Evolutionary conservation across 169 alveolate species (phyloP), one percentile per base, ranked within the genome.

Genomic region (Eimeria acervulina): DNA sequence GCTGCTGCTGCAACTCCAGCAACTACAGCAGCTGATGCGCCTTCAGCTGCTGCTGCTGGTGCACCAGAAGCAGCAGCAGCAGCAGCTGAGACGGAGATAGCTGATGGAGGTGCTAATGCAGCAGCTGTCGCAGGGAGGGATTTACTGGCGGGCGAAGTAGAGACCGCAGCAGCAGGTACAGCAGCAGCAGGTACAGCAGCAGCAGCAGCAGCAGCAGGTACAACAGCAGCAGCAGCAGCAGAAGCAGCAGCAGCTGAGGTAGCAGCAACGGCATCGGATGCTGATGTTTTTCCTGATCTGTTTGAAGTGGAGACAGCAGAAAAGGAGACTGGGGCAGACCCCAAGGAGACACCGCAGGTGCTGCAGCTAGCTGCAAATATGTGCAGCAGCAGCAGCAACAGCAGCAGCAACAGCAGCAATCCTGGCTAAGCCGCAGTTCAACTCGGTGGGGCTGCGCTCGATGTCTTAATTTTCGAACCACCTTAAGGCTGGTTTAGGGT

Each of bases 321-420:
- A 81, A 47, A 36, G 26, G 7, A 76, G 61, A 38, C 28, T 8
- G 8, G 28, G 52, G 10, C 13, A 15, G 26, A 36, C 1, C 47
- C 47, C 28, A 28, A 31, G 63, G 87, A 1, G 63, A 76, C 87
- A 36, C 63, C 12, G 21, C 87, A 38, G 87, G 19, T 36, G 63
- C 87, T 76, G 87, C 87, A 76, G 59, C 87, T 23, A 38, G 87
- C 59, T 26, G 87, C 87, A 1, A 26, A 38, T 38, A 76, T 38
- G 63, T 26, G 23, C 81, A 70, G 44, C 81, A 70, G 44, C 81
- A 70, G 44, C 87, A 76, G 87, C 87, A 76, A n/a, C 87, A 76
- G 87, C 87, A 76, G 85, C 85, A 40, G 44, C 55, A 42, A 31
- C 85, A 2, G 81, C 81, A 31, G 81, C 81, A 31, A 36, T 21